phyloP scores from a whole-genome alignment of 2,329 filamentous ascomycete species.

The Passalora sequoiae region DNA sequence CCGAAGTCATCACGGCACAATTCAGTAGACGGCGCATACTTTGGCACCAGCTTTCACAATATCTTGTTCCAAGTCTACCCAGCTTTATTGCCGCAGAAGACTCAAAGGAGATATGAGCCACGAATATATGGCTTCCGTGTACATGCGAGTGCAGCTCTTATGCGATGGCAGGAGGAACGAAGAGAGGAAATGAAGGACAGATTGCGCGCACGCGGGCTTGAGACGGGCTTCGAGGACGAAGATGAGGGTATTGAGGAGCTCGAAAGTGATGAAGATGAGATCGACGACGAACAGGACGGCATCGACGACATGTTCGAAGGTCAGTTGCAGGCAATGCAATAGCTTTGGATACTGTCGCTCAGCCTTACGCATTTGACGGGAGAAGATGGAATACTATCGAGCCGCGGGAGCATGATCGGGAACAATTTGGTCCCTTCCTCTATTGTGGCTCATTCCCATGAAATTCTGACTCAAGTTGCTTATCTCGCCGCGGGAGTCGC shows the following conservation, averaged over 20 bases:
- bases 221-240: slow-evolving; percentile 73
- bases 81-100: slow-evolving; percentile 80
- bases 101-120: slow-evolving; percentile 77
- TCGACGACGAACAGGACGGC: slow-evolving; percentile 56
- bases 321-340: slow-evolving; percentile 19
- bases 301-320: slow-evolving; percentile 43
- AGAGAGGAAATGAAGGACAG: slow-evolving; percentile 77
- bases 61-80: slow-evolving; percentile 99
- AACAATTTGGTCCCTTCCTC: neutral
- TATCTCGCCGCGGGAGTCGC: neutral
- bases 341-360: too few species aligned
- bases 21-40: slow-evolving; percentile 94
- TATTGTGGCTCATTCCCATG: too few species aligned
- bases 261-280: slow-evolving; percentile 52
- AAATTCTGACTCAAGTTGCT: too few species aligned
- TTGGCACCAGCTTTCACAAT: slow-evolving; percentile 96
- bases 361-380: too few species aligned
- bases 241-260: slow-evolving; percentile 56
- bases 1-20: slow-evolving; percentile 95
- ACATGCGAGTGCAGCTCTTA: slow-evolving; percentile 78
- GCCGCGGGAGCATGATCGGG: neutral
- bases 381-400: slow-evolving; percentile 2
- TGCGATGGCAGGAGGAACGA: slow-evolving; percentile 82
- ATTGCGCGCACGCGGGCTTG: slow-evolving; percentile 62
- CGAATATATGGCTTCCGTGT: slow-evolving; percentile 94